Evolutionary conservation across 306 rosid genomes (phyloP), one percentile per base, ranked within the genome.

Genomic region (Rubus idaeus): DNA sequence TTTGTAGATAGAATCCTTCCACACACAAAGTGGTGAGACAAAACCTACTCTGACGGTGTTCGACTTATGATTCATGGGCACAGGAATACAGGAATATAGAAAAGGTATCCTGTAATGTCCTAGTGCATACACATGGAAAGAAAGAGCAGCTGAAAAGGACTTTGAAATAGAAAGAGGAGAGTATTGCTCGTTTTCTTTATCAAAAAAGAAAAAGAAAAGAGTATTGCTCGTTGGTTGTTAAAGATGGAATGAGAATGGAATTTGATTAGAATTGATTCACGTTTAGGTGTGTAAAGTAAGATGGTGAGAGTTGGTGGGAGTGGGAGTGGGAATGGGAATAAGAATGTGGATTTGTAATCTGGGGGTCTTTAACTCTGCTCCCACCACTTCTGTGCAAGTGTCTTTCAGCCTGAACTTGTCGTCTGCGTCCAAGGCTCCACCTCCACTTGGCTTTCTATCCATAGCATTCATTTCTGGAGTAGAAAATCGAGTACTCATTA

Each of bases 231-330:
- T 44, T 74, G 77, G 20, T 41, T 23, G 55, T 10, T 44, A 1
- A 45, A 23, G 26, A 23, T 23, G 26, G 5, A 9, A 14, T 23
- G 70, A 37, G 68, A 46, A 42, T 23, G 9, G 26, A 14, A 56
- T 23, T 7, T 4, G 44, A 62, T 13, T 8, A 13, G 35, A 30
- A 61, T 74, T 7, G 77, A 60, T 60, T 60, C 60, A 39, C 26
- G 30, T 35, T 26, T 60, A 23, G n/a, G 60, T 61, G 41, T 30
- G 52, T 14, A 2, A 10, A 30, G 45, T 20, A 64, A 26, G 39
- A 45, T 26, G 3, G 60, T 61, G 61, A 9, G 17, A 42, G 71
- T 42, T 45, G 23, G 70, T 75, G 78, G 70, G 74, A 69, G 51
- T 13, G 46, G 71, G 21, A 63, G 16, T 63, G 18, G 68, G 68